phyloP scores from a whole-genome alignment of 495 filamentous ascomycete species.

The Parmelia sp. region DNA sequence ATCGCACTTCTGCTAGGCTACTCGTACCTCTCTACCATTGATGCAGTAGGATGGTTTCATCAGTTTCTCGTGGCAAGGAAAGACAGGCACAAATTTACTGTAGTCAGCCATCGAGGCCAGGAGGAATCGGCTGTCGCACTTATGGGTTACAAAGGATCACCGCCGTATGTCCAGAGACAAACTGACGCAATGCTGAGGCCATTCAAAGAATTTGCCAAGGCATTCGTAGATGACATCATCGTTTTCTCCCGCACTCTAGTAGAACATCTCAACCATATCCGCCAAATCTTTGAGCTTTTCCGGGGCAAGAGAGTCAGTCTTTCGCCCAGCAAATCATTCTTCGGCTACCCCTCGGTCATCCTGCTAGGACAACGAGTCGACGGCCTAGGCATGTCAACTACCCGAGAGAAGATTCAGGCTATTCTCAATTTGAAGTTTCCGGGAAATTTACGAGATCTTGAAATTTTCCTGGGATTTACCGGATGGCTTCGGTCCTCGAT shows the following conservation, averaged over 20 bases:
- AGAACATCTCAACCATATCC: not conserved
- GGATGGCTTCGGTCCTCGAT: constrained; percentile 13
- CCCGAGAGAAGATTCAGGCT: not conserved
- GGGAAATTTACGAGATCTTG: not conserved
- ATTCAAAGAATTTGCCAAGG: not conserved
- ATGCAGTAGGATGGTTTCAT: not conserved
- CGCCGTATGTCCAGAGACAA: not conserved
- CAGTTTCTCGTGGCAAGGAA: not conserved
- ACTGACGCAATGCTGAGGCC: not conserved
- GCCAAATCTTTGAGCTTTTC: not conserved
- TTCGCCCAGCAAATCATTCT: not conserved
- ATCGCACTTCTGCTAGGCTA: not conserved
- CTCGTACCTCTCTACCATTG: not conserved
- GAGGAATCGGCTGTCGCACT: not conserved
- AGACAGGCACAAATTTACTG: not conserved
- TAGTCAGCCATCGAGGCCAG: not conserved
- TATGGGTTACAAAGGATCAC: not conserved
- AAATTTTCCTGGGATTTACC: constrained; percentile 20
- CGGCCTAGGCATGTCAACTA: not conserved
- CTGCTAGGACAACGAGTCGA: not conserved
- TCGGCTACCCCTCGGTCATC: not conserved
- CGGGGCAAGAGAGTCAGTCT: not conserved
- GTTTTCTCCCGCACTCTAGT: not conserved
- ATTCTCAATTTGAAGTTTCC: not conserved
- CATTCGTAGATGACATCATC: not conserved